Percentiles rank a stretch among this genome's conserved stretches.
These are phyloP conservation scores for Sclerotinia glacialis DNA, from an alignment of 2,329 filamentous ascomycete species.

Conservation along the genomic window DNA sequence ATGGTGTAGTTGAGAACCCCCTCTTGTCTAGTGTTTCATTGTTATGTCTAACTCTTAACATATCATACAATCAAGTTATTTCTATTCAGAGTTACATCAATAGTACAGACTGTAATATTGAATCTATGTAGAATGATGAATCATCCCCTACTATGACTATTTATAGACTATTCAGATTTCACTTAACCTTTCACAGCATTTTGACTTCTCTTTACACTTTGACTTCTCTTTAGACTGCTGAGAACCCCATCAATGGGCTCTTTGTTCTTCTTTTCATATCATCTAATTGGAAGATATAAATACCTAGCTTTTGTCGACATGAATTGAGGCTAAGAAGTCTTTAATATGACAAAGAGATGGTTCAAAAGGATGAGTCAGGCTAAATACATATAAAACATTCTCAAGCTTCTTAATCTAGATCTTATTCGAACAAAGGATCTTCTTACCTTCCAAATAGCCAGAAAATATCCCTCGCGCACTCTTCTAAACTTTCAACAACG, in stretches of 20 bases:
- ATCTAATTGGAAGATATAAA: neutral
- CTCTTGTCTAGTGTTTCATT: neutral
- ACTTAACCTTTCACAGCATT: neutral
- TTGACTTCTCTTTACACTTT: neutral
- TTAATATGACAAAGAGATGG: neutral
- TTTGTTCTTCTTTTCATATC: neutral
- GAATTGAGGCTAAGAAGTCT: neutral
- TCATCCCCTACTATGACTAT: neutral
- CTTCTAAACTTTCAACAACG: neutral
- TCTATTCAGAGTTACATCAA: neutral
- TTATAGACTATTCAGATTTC: too few species aligned
- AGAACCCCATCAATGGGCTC: neutral
- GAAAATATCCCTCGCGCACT: neutral
- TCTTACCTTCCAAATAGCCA: neutral
- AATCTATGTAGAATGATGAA: neutral
- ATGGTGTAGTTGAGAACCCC: neutral
- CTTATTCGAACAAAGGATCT: neutral
- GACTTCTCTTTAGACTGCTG: neutral
- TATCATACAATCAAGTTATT: neutral
- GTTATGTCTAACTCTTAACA: neutral
- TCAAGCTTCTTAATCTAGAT: slow-evolving; percentile 12
- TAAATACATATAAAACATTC: slow-evolving; percentile 3
- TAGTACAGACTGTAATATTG: neutral
- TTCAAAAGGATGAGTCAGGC: neutral
- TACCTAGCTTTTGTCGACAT: neutral